phyloP scores from a whole-genome alignment of 2,329 filamentous ascomycete genomes.

The Podosphaera leucotricha region DNA sequence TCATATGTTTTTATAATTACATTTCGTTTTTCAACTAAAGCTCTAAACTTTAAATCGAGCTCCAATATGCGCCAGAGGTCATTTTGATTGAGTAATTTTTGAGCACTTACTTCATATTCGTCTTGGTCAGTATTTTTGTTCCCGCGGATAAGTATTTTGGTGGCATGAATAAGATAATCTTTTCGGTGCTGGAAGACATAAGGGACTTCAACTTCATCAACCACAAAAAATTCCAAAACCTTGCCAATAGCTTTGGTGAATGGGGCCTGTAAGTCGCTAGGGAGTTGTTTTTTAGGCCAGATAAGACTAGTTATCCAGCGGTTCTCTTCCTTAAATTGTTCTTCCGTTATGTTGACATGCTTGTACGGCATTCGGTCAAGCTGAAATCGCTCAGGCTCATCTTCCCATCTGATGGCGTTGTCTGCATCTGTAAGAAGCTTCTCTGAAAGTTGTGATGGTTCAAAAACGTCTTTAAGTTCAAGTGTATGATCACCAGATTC shows the following conservation, averaged over 20 bases:
- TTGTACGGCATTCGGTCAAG: constrained; percentile 76
- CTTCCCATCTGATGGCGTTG: constrained; percentile 66
- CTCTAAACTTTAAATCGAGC: constrained; percentile 83
- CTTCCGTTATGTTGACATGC: constrained; percentile 46
- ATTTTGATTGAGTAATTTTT: constrained; percentile 76
- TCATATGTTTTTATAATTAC: constrained; percentile 59
- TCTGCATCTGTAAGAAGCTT: constrained; percentile 91
- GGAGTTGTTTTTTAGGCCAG: constrained; percentile 55
- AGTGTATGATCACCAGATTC: constrained; percentile 61
- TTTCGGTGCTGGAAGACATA: constrained; percentile 98
- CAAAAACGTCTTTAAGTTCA: constrained; percentile 93
- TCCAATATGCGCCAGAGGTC: constrained; percentile 93
- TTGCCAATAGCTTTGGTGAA: constrained; percentile 79
- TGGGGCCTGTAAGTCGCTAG: constrained; percentile 47
- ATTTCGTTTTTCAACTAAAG: constrained; percentile 77
- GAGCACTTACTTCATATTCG: constrained; percentile 51
- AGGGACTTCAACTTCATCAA: constrained; percentile 84
- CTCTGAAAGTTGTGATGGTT: constrained; percentile 82
- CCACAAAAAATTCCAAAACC: constrained; percentile 83
- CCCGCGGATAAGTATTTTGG: constrained; percentile 37
- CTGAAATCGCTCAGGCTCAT: constrained; percentile 88
- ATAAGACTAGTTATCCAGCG: constrained; percentile 79
- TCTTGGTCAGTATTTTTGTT: constrained; percentile 45
- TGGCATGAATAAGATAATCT: constrained; percentile 84
- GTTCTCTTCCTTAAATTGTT: constrained; percentile 76